These are phyloP conservation scores for Ampelocalamus luodianensis DNA, from an alignment of 176 grass and related monocot genomes.

Conservation along the genomic window DNA sequence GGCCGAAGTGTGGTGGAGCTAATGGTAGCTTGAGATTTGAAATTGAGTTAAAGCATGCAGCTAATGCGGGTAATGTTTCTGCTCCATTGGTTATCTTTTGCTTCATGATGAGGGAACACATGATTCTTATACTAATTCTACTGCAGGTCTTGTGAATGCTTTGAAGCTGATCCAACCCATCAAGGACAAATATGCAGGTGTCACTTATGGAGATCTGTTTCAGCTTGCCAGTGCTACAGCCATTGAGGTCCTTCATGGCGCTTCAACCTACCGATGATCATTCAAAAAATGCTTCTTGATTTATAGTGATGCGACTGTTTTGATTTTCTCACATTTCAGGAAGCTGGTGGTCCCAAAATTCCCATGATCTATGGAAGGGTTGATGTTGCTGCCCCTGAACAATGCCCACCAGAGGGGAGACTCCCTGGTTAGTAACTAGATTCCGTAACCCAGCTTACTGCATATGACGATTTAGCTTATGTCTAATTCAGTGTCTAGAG, in stretches of 20 bases:
- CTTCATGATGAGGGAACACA: background rate
- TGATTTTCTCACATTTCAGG: constrained; percentile 55
- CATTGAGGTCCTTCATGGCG: constrained; percentile 66
- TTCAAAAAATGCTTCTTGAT: background rate
- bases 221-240: constrained; percentile 95
- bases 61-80: constrained; percentile 77
- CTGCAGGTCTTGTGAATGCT: constrained; percentile 79
- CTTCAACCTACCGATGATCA: background rate
- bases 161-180: constrained; percentile 76
- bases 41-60: constrained; percentile 76
- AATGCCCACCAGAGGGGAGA: constrained; percentile 85
- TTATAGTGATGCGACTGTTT: background rate
- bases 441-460: background rate
- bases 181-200: constrained; percentile 80
- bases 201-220: constrained; percentile 86
- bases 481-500: background rate
- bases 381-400: constrained; percentile 68
- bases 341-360: constrained; percentile 93
- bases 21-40: constrained; percentile 92
- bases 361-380: constrained; percentile 92
- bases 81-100: background rate
- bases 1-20: constrained; percentile 80
- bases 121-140: background rate
- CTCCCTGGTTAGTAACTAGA: constrained; percentile 73
- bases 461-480: background rate